Evolutionary conservation across 306 rosid genomes (phyloP), one percentile per base, ranked within the genome.

Genomic region (Biancaea sappan): DNA sequence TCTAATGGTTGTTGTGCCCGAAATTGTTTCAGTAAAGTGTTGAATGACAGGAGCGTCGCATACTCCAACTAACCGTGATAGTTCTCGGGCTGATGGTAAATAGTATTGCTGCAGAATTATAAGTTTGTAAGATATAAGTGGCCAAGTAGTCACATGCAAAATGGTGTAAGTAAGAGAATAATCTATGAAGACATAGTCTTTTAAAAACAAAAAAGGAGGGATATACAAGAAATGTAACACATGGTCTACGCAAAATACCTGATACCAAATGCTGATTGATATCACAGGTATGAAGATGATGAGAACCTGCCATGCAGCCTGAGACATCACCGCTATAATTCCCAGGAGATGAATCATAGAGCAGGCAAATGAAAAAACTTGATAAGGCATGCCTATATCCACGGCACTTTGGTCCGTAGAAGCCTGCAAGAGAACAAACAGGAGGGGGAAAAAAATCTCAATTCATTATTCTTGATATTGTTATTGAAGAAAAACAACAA

Each of bases 241-340:
- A 74, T 60, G 48, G 26, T 1, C 10, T 16, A 71, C 48, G 72
- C 57, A 41, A n/a, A 19, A 64, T 85, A 92, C 96, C 93, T 89
- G 90, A 73, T 84, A 92, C 96, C 93, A 86, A 37, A 92, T 68
- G 80, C 91, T 84, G 71, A 75, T 31, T 26, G 84, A 82, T 64
- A 86, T 82, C 62, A 88, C 88, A 6, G 92, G 97, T 77, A 92
- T 69, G 71, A 92, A 89, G 72, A 92, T 73, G 37, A 89, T 25
- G 83, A 92, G 89, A 73, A 92, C 89, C 53, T 88, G 96, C 97
- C 93, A 89, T 16, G 93, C 90, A 75, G 85, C 97, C 71, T 85
- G 91, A 47, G 96, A 89, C 93, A 92, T 90, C 65, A 92, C 90
- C 12, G 86, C 92, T 81, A 90, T 88, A 79, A 85, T 86, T 79